phyloP scores from a whole-genome alignment of 106 monocot genomes.

The Dioscorea alata region DNA sequence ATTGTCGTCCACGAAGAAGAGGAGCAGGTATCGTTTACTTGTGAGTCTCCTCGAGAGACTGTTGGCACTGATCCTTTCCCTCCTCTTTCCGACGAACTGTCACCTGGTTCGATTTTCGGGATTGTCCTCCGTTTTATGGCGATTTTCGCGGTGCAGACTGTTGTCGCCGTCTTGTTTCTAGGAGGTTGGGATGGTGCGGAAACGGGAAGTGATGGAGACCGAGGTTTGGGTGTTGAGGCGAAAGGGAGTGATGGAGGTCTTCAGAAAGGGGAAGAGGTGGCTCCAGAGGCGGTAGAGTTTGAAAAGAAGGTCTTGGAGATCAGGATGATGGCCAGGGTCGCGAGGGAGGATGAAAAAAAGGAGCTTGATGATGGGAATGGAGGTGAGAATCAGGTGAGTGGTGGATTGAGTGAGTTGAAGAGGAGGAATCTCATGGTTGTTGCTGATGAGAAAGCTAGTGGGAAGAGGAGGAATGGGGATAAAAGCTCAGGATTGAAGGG shows the following conservation, averaged over 20 bases:
- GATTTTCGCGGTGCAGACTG: constrained; percentile 31
- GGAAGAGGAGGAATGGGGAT: neutral
- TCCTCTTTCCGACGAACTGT: neutral
- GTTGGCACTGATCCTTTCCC: neutral
- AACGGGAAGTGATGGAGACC: neutral
- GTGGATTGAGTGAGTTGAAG: neutral
- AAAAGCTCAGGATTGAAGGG: neutral
- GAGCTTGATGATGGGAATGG: constrained; percentile 1
- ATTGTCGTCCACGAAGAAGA: neutral
- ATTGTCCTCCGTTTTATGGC: constrained; percentile 17
- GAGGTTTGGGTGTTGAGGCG: neutral
- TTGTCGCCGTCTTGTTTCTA: constrained; percentile 31
- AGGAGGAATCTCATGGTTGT: constrained; percentile 3
- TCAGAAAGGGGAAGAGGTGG: neutral
- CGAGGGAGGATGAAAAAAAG: constrained; percentile 13
- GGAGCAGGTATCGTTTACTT: neutral
- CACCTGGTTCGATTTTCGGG: constrained; percentile 11
- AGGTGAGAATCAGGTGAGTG: neutral
- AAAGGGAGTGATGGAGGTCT: neutral
- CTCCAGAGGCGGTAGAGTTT: constrained; percentile 7
- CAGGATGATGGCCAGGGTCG: constrained; percentile 33
- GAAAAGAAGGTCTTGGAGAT: constrained; percentile 32
- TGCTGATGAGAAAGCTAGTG: neutral
- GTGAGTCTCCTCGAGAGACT: too few relatives aligned
- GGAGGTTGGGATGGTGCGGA: constrained; percentile 3